Conservation (phyloP, 495 filamentous ascomycete species). For the Talaromyces ruber region DNA sequence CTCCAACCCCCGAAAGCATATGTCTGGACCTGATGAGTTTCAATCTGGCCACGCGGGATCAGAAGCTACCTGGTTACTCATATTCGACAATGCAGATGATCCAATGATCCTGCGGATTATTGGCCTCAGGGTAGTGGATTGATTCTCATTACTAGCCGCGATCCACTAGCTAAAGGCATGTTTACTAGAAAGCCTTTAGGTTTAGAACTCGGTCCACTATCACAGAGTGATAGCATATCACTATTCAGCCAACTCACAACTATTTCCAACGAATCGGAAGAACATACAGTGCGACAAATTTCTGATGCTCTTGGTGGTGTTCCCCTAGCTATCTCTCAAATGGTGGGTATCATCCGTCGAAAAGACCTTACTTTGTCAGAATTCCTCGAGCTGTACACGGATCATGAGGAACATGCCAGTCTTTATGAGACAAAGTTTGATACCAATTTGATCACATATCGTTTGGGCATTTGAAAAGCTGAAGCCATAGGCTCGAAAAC, state of each 20-base stretch:
- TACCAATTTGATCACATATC: slow-evolving; percentile 13
- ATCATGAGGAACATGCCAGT: slow-evolving; percentile 14
- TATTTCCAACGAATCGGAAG: slow-evolving; percentile 5
- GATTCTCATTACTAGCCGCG: slow-evolving; percentile 29
- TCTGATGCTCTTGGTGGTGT: slow-evolving; percentile 20
- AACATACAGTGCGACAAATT: slow-evolving; percentile 7
- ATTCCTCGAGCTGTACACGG: slow-evolving; percentile 19
- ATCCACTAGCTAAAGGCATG: slow-evolving; percentile 12
- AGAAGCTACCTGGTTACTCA: slow-evolving; percentile 26
- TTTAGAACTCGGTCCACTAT: slow-evolving; percentile 11
- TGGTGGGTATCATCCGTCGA: slow-evolving; percentile 26
- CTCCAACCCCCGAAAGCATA: slow-evolving; percentile 15
- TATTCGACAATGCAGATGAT: slow-evolving; percentile 32
- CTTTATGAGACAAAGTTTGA: slow-evolving; percentile 14
- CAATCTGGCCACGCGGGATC: neutral
- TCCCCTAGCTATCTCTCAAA: slow-evolving; percentile 33
- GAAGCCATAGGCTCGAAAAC: slow-evolving; percentile 7
- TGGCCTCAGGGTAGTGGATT: slow-evolving; percentile 25
- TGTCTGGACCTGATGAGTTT: slow-evolving; percentile 8
- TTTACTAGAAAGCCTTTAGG: slow-evolving; percentile 8
- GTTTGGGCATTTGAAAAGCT: slow-evolving; percentile 30
- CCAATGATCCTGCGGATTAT: slow-evolving; percentile 21
- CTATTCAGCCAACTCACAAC: slow-evolving; percentile 13
- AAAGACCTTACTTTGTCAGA: slow-evolving; percentile 16
- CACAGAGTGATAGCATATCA: slow-evolving; percentile 9